Conservation (phyloP, 2,329 filamentous ascomycete species). For the Ophiocordyceps camponoti-saundersi region DNA sequence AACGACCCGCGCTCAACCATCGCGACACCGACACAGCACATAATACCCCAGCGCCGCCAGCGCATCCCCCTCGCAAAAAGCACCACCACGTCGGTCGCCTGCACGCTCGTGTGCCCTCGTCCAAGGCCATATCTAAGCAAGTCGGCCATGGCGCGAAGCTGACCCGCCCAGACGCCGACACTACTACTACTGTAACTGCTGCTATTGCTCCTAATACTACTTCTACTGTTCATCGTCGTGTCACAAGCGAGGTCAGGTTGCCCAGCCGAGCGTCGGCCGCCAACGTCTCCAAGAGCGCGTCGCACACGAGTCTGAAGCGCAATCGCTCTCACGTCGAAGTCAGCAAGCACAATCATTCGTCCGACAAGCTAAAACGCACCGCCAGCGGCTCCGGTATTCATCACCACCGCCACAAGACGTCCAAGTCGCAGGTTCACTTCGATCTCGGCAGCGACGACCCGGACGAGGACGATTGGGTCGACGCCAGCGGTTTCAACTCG, state of each 20-base stretch:
- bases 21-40: conserved; percentile 16
- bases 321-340: conserved; percentile 43
- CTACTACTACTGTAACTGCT: no score
- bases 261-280: conserved; percentile 24
- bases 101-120: conserved; percentile 34
- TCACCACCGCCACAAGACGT: conserved; percentile 19
- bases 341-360: conserved; percentile 30
- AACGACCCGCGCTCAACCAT: conserved; percentile 24
- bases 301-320: conserved; percentile 38
- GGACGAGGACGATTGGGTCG: conserved; percentile 43
- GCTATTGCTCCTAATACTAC: no score
- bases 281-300: conserved; percentile 35
- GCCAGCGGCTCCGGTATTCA: conserved; percentile 31
- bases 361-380: conserved; percentile 34
- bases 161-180: conserved; percentile 15
- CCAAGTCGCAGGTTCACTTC: conserved; percentile 42
- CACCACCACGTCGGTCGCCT: conserved; percentile 24
- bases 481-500: conserved; percentile 46
- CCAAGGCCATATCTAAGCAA: conserved; percentile 31
- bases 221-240: conserved; percentile 23
- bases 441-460: conserved; percentile 36
- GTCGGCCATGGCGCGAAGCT: conserved; percentile 14
- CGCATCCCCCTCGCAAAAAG: conserved; percentile 15
- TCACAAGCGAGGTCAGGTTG: conserved; percentile 33
- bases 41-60: conserved; percentile 6